These are phyloP conservation scores for Pseudocercospora cruenta DNA, from an alignment of 2,329 filamentous ascomycete species.

Conservation along the genomic window DNA sequence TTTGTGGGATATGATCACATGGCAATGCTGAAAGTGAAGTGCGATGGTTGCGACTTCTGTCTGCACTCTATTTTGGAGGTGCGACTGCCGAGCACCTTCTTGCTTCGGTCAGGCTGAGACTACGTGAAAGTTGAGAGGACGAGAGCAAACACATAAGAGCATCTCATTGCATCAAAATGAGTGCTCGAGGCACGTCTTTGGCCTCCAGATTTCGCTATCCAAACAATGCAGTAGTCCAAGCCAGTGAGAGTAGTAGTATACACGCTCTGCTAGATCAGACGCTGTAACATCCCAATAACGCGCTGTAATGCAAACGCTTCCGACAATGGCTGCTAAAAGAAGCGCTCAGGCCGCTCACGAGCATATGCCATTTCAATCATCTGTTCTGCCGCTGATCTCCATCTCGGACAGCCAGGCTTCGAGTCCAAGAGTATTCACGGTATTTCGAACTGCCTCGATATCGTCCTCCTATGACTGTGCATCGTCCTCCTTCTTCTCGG, in stretches of 20 bases:
- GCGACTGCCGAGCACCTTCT: neutral
- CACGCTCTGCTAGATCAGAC: constrained; percentile 4
- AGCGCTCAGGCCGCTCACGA: neutral
- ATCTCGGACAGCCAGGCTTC: neutral
- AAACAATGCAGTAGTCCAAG: constrained; percentile 8
- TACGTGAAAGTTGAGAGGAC: neutral
- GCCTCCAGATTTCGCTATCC: constrained; percentile 5
- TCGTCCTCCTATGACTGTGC: neutral
- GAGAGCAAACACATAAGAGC: neutral
- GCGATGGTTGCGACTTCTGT: neutral
- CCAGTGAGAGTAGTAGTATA: constrained; percentile 11
- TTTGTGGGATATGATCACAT: neutral
- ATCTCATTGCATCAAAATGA: neutral
- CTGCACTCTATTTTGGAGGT: neutral
- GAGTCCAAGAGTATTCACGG: neutral
- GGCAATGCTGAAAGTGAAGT: no score
- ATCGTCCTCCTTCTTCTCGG: constrained; percentile 23
- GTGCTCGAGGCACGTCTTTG: neutral
- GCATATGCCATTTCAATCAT: neutral
- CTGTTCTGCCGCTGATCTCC: neutral
- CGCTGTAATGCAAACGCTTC: constrained; percentile 6
- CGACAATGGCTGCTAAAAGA: neutral
- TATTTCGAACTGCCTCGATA: neutral
- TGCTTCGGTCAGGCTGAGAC: neutral
- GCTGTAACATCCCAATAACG: constrained; percentile 4